A percentile compares a stretch with the other conserved stretches of the same genome.
Conservation (phyloP, 148 eudicot species). For the Nyssa sinensis region DNA sequence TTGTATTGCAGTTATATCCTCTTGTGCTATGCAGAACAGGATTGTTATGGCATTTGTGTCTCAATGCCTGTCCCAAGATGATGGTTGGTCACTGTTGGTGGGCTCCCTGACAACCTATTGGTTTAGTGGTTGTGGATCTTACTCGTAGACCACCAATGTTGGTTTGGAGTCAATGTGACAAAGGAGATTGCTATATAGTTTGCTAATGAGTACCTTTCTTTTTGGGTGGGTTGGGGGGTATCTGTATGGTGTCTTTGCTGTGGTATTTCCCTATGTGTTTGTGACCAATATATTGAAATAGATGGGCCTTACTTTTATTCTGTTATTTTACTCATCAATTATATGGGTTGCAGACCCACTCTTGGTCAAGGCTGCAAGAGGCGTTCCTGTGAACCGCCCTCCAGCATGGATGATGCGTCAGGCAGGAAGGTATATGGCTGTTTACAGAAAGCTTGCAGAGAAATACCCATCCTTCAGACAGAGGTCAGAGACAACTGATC, state of each 20-base stretch:
- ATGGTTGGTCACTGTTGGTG: background rate
- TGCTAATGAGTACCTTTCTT: background rate
- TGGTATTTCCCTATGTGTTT: too few relatives aligned
- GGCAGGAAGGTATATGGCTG: conserved; percentile 99
- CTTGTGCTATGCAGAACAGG: too few relatives aligned
- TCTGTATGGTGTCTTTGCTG: too few relatives aligned
- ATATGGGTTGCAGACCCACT: conserved; percentile 62
- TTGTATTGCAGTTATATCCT: background rate
- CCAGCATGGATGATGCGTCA: conserved; percentile 99
- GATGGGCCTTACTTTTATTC: background rate
- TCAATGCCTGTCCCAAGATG: background rate
- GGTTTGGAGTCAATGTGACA: too few relatives aligned
- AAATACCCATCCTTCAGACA: conserved; percentile 94
- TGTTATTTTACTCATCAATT: background rate
- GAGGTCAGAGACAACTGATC: conserved; percentile 99
- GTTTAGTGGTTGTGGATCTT: background rate
- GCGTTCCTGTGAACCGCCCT: conserved; percentile 73
- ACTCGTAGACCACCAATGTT: too few relatives aligned
- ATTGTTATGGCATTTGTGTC: too few relatives aligned
- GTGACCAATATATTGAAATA: background rate
- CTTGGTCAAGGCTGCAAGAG: conserved; percentile 89
- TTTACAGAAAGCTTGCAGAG: conserved; percentile 97
- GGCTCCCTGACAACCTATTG: background rate
- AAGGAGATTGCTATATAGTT: background rate
- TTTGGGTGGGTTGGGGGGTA: too few relatives aligned